Evolutionary conservation across 23 red algal genomes (phyloP).

Genomic region (Gracilaria caudata): DNA sequence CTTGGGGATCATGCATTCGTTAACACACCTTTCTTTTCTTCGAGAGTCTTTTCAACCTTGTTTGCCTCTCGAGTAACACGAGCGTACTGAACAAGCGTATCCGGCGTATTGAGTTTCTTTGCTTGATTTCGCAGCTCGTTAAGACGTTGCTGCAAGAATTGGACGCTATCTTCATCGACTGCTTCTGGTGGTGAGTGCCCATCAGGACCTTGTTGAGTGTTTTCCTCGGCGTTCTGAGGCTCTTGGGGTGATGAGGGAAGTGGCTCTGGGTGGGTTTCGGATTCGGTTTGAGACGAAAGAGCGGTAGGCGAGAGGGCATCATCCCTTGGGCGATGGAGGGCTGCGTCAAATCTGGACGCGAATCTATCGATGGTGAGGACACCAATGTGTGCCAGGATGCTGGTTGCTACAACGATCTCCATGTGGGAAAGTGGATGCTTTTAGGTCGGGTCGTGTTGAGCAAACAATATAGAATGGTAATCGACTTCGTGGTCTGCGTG

Average conservation of each 20-base stretch:
- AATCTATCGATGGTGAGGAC: conserved; percentile 17
- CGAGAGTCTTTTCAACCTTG: conserved; percentile 52
- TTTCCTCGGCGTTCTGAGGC: neutral
- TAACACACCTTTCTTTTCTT: conserved; percentile 63
- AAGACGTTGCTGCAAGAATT: conserved; percentile 23
- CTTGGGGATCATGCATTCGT: neutral
- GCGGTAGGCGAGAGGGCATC: neutral
- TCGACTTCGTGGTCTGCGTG: no score
- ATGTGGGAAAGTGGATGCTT: neutral
- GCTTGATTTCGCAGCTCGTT: conserved; percentile 38
- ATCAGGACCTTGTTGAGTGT: neutral
- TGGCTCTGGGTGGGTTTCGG: neutral
- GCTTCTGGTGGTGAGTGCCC: neutral
- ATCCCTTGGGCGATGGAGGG: neutral
- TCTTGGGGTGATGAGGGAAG: neutral
- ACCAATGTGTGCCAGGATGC: neutral
- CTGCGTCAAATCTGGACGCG: neutral
- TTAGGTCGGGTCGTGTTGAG: no score
- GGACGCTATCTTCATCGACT: conserved; percentile 35
- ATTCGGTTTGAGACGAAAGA: neutral
- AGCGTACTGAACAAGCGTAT: conserved; percentile 64
- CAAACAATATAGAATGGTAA: no score
- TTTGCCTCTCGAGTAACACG: conserved; percentile 69
- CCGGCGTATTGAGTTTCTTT: conserved; percentile 35
- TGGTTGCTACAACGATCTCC: conserved; percentile 25